These are phyloP conservation scores for Pichia paraexigua DNA, from an alignment of 805 yeast genomes.

Conservation along the genomic window DNA sequence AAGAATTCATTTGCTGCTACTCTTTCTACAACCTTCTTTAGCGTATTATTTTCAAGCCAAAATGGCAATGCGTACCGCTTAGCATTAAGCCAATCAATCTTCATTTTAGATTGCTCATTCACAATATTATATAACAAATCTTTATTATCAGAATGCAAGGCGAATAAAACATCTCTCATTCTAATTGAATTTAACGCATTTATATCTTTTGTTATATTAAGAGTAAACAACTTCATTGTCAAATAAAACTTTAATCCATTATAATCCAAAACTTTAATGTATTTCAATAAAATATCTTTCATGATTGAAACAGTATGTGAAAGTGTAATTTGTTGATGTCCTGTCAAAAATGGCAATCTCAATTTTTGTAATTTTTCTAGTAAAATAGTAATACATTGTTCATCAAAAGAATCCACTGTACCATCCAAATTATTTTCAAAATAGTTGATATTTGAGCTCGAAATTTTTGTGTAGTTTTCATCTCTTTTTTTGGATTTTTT, in stretches of 20 bases:
- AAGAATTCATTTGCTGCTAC: slow-evolving; percentile 67
- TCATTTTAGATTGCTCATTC: slow-evolving; percentile 26
- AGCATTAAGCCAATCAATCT: slow-evolving; percentile 52
- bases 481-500: background rate
- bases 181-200: slow-evolving; percentile 33
- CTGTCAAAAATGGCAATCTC: slow-evolving; percentile 71
- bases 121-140: slow-evolving; percentile 51
- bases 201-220: slow-evolving; percentile 27
- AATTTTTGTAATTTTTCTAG: slow-evolving; percentile 53
- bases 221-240: slow-evolving; percentile 60
- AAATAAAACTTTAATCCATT: slow-evolving; percentile 67
- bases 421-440: slow-evolving; percentile 17
- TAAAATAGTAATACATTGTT: slow-evolving; percentile 37
- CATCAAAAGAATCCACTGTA: slow-evolving; percentile 17
- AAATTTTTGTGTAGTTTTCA: background rate
- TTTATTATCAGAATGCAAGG: slow-evolving; percentile 72
- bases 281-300: slow-evolving; percentile 41
- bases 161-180: slow-evolving; percentile 84
- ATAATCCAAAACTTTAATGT: slow-evolving; percentile 39
- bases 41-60: slow-evolving; percentile 51
- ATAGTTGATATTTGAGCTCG: slow-evolving; percentile 17
- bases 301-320: slow-evolving; percentile 61
- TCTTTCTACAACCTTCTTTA: slow-evolving; percentile 50
- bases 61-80: slow-evolving; percentile 56
- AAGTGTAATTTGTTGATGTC: slow-evolving; percentile 87